A percentile compares a stretch with the other conserved stretches of the same genome.
These are phyloP conservation scores for Fusarium guadeloupense DNA, from an alignment of 2,329 filamentous ascomycete species.

Conservation along the genomic window DNA sequence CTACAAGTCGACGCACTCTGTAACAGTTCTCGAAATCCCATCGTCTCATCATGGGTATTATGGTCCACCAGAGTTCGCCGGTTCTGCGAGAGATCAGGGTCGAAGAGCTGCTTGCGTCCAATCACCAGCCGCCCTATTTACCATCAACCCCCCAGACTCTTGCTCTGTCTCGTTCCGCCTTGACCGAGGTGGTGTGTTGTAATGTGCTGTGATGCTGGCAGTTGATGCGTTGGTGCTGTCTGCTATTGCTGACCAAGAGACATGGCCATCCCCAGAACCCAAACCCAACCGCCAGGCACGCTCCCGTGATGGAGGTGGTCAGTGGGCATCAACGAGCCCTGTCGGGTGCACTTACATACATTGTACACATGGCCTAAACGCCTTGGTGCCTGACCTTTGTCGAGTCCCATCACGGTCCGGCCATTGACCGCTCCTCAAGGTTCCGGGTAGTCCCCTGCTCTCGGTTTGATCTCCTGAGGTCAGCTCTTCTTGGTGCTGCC, in stretches of 20 bases:
- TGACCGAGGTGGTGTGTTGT: conserved; percentile 21
- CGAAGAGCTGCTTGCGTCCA: conserved; percentile 10
- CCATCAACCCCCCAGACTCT: conserved; percentile 6
- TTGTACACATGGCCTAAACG: conserved; percentile 33
- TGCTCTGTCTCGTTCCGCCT: conserved; percentile 14
- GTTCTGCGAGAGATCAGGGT: conserved; percentile 7
- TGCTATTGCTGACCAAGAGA: conserved; percentile 10
- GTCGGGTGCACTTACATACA: conserved; percentile 40
- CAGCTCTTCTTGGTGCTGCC: conserved; percentile 44
- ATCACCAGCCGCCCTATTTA: conserved; percentile 18
- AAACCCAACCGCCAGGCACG: conserved; percentile 28
- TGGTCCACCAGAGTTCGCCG: conserved; percentile 6
- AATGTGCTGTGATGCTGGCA: conserved; percentile 11
- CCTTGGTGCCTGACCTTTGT: conserved; percentile 44
- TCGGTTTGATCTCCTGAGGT: conserved; percentile 40
- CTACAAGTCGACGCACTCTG: neutral
- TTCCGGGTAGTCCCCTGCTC: conserved; percentile 49
- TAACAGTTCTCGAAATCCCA: conserved; percentile 9
- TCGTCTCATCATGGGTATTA: neutral
- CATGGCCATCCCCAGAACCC: no score
- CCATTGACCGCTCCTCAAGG: conserved; percentile 48
- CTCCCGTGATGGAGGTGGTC: conserved; percentile 36
- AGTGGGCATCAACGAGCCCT: conserved; percentile 44
- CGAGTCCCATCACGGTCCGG: conserved; percentile 31
- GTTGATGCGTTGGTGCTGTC: conserved; percentile 28